Evolutionary conservation across 2,329 filamentous ascomycete species (phyloP).

Genomic region (Xenoacremonium recifei): DNA sequence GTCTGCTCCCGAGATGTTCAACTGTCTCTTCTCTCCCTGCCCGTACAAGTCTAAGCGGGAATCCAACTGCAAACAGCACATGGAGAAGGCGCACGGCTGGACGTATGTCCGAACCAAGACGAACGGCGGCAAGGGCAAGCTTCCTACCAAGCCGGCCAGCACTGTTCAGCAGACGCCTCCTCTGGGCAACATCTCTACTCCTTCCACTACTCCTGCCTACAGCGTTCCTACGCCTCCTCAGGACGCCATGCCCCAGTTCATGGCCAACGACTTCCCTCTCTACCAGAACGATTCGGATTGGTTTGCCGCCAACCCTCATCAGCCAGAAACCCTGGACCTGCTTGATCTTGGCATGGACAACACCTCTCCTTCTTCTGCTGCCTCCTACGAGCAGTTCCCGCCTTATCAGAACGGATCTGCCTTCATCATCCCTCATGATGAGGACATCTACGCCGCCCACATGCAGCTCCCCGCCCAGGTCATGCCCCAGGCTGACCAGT

Average conservation of each 20-base stretch:
- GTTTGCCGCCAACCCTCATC: slow-evolving; percentile 31
- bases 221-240: slow-evolving; percentile 59
- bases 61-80: slow-evolving; percentile 97
- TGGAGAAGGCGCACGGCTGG: slow-evolving; percentile 96
- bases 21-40: slow-evolving; percentile 81
- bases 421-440: slow-evolving; percentile 55
- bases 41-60: slow-evolving; percentile 93
- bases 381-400: slow-evolving; percentile 52
- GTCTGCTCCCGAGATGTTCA: slow-evolving; percentile 72
- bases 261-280: slow-evolving; percentile 45
- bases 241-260: slow-evolving; percentile 37
- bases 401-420: slow-evolving; percentile 60
- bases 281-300: slow-evolving; percentile 50
- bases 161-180: slow-evolving; percentile 55
- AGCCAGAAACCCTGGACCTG: slow-evolving; percentile 35
- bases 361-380: slow-evolving; percentile 36
- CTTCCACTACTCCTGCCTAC: slow-evolving; percentile 50
- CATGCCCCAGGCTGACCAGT: slow-evolving; percentile 32
- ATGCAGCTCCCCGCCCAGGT: slow-evolving; percentile 54
- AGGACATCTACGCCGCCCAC: slow-evolving; percentile 61
- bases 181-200: slow-evolving; percentile 61
- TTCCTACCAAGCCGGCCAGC: slow-evolving; percentile 42
- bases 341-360: slow-evolving; percentile 40
- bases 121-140: slow-evolving; percentile 74
- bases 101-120: slow-evolving; percentile 90